Evolutionary conservation across 441 rosid species (phyloP), one percentile per base, ranked within the genome.

Genomic region (Kokia cookei): DNA sequence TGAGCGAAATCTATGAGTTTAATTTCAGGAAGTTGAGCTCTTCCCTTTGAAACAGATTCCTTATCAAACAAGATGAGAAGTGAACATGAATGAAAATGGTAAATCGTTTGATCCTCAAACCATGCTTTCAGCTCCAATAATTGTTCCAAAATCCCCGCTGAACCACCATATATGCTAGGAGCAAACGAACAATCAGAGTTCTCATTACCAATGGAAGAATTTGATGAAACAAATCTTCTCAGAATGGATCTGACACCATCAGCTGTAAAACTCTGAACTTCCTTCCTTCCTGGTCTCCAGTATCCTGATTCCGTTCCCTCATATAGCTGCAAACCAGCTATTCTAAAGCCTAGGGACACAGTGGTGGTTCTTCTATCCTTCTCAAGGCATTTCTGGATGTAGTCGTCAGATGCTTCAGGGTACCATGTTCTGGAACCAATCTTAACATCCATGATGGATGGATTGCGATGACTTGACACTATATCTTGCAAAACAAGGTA

Each of bases 1-100:
- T 96, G 99, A 72, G 99, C 98, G 75, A 96, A 96, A 88, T 96
- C 99, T 45, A 96, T 80, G 62, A 96, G 98, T 79, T 91, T 93
- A 10, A 92, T 83, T 80, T 78, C 79, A 29, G 89, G 86, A 42
- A 80, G 69, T 63, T 84, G 77, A 75, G 70, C 59, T 54, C 32
- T 79, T 65, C 86, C 88, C 6, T 73, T 67, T 72, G 83, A 65
- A 57, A 83, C 35, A 12, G 81, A 76, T 32, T 88, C 93, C 79
- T 90, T 87, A 27, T 89, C 98, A 73, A 81, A 91, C 5, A 89
- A 61, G 82, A 96, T 73, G 8, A 96, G 90, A 76, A 94, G 82
- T 15, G 98, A 96, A 84, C 96, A 91, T 14, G 98, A 91, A 79
- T 89, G 79, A 82, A 96, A 90, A 84, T 91, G 98, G 87, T 94